A percentile compares a stretch with the other conserved stretches of the same genome.
Evolutionary conservation across 2,329 filamentous ascomycete genomes (phyloP).

Genomic region (Sporothrix brasiliensis): DNA sequence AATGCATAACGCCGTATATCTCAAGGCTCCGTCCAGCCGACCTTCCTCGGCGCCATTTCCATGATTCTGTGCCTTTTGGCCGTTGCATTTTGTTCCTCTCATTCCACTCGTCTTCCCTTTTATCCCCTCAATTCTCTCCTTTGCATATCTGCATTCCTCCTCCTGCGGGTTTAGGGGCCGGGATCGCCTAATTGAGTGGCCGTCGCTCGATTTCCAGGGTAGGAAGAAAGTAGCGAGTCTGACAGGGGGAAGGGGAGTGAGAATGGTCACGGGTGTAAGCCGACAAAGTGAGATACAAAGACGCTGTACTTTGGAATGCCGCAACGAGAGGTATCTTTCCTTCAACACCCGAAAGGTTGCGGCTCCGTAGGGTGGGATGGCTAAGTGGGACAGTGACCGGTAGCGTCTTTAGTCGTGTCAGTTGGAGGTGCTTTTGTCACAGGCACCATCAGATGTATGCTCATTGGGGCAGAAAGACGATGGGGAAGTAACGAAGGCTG

Average conservation of each 20-base stretch:
- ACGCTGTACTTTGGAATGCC: not conserved
- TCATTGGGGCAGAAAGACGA: not conserved
- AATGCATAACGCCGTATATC: not conserved
- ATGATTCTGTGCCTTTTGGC: not conserved
- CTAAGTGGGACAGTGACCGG: not conserved
- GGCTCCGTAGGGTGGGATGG: not conserved
- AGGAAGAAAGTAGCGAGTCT: slow-evolving; percentile 21
- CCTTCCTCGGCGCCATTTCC: not conserved
- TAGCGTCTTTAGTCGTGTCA: slow-evolving; percentile 12
- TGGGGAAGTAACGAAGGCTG: not conserved
- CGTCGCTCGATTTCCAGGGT: slow-evolving; percentile 3
- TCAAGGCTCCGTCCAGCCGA: not conserved
- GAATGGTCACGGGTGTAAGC: not conserved
- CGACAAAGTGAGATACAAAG: not conserved
- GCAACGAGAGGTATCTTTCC: not conserved
- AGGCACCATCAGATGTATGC: slow-evolving; percentile 1
- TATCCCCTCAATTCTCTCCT: not conserved
- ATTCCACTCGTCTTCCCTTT: not conserved
- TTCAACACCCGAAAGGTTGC: not conserved
- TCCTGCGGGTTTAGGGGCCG: not conserved
- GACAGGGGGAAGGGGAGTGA: not conserved
- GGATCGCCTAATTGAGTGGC: not conserved
- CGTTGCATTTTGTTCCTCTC: not conserved
- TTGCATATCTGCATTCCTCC: not conserved
- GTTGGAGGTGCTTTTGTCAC: not conserved